Evolutionary conservation across 306 rosid genomes (phyloP), one percentile per base, ranked within the genome.

Genomic region (Mimosa pudica): DNA sequence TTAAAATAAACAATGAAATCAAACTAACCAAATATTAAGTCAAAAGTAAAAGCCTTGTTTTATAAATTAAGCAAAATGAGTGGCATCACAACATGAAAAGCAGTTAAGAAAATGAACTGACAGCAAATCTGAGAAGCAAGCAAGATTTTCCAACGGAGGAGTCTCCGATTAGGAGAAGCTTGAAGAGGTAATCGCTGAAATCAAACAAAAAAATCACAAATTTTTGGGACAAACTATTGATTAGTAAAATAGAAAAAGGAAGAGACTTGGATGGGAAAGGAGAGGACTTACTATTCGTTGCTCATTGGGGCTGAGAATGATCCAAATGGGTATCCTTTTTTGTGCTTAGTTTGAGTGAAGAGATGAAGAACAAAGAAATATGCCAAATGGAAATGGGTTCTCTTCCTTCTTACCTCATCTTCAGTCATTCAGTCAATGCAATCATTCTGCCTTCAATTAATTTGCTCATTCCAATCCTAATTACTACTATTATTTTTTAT

Each of bases 131-230:
- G 81, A 95, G 97, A 80, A 95, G 98, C 87, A 95, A 77, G 76
- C 98, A 91, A 4, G 98, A 92, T 67, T 95, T 95, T 70, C 98
- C 98, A 1, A 95, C 98, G 47, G 98, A 95, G 30, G 98, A 95
- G 87, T 92, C 98, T 14, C 98, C 98, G 81, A 95, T 92, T 1
- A 94, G 87, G 77, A 94, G 87, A 83, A 94, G 93, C 92, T 92
- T 94, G 87, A 92, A 92, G 81, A 95, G 83, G 82, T 95, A 92
- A 86, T 95, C 98, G 86, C 98, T 95, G 72, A 58, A 84, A 79
- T 49, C 8, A 46, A 54, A 10, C 71, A 17, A 11, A 67, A 68
- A 11, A 7, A 74, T 9, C 10, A 57, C 18, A 8, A 46, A 46
- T 46, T 20, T 20, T 1, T 24, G 0, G 30, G 30, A 18, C 42